phyloP scores from a whole-genome alignment of 2,329 filamentous ascomycete species.

The Ophiostoma australiae region DNA sequence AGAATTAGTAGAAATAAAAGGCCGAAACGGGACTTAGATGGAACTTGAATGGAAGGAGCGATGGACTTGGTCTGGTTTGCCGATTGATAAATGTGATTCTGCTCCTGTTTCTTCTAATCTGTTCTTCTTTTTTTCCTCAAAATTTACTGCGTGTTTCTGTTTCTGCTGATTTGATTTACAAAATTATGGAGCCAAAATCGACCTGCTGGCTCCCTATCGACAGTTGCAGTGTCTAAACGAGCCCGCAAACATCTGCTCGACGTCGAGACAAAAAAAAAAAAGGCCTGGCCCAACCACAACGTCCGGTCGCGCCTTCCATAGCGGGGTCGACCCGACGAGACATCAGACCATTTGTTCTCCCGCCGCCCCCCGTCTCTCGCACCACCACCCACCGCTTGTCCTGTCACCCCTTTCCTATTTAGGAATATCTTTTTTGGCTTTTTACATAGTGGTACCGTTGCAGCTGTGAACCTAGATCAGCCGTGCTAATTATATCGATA shows the following conservation, averaged over 20 bases:
- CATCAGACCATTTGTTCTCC: constrained; percentile 24
- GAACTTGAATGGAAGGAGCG: neutral
- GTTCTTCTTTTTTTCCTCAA: neutral
- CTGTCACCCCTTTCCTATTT: constrained; percentile 4
- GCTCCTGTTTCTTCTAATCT: neutral
- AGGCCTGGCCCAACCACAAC: constrained; percentile 8
- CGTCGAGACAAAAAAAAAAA: neutral
- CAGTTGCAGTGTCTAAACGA: neutral
- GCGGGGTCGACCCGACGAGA: constrained; percentile 20
- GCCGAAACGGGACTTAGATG: neutral
- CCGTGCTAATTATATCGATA: neutral
- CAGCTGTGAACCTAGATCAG: neutral
- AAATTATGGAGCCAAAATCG: no score
- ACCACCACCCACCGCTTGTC: constrained; percentile 19
- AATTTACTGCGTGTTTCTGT: neutral
- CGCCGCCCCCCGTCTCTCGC: constrained; percentile 16
- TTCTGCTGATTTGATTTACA: neutral
- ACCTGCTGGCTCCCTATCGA: neutral
- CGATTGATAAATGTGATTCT: neutral
- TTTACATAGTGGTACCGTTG: neutral
- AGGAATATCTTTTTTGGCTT: constrained; percentile 8
- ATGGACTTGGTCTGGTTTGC: neutral
- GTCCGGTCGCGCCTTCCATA: constrained; percentile 22
- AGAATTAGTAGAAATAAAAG: neutral
- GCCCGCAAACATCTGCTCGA: neutral